These are phyloP conservation scores for Pistacia vera DNA, from an alignment of 345 rosid species.

Conservation along the genomic window DNA sequence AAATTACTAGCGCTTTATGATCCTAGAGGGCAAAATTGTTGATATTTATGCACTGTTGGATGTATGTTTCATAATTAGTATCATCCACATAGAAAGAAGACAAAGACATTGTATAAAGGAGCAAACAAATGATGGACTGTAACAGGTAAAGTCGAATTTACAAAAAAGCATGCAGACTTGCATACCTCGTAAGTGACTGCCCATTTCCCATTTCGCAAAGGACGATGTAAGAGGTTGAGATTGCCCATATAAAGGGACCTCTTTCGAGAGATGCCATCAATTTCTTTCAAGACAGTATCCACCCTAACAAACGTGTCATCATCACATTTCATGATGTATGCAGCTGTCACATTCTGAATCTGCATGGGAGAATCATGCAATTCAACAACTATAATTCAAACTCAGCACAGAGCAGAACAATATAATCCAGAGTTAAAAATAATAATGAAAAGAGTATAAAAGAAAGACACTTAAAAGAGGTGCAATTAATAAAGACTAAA, in stretches of 20 bases:
- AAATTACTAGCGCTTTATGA: neutral
- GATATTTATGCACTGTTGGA: neutral
- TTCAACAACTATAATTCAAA: conserved; percentile 6
- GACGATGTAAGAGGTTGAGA: conserved; percentile 93
- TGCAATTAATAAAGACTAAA: conserved; percentile 14
- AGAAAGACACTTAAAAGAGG: conserved; percentile 9
- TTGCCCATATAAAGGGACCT: conserved; percentile 96
- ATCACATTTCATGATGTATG: conserved; percentile 91
- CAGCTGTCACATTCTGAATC: conserved; percentile 84
- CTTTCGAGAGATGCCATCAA: conserved; percentile 54
- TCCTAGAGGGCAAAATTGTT: neutral
- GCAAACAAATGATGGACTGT: neutral
- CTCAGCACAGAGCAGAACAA: neutral
- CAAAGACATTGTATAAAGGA: neutral
- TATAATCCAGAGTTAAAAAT: neutral
- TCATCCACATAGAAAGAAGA: neutral
- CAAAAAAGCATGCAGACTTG: conserved; percentile 17
- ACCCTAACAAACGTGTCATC: conserved; percentile 93
- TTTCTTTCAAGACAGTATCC: conserved; percentile 79
- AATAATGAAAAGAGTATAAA: neutral
- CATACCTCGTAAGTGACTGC: conserved; percentile 92
- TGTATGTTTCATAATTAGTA: neutral
- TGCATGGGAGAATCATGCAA: conserved; percentile 31
- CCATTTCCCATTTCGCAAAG: conserved; percentile 93
- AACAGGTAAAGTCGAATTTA: conserved; percentile 8